These are phyloP conservation scores for Aspergillus ruber DNA, from an alignment of 2,329 filamentous ascomycete species.

Conservation along the genomic window DNA sequence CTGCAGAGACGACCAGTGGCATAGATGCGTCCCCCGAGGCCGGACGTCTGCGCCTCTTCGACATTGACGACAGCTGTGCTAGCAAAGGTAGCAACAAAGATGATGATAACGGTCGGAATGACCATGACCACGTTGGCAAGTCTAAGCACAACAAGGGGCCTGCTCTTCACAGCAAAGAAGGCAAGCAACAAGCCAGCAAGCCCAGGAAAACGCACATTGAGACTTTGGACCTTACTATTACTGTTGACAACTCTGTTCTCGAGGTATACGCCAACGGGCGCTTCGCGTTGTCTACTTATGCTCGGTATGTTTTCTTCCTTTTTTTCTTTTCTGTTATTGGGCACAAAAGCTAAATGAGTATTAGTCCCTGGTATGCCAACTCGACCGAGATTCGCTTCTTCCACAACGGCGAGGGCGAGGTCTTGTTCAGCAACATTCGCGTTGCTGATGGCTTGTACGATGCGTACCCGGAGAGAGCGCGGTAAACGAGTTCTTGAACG, in stretches of 20 bases:
- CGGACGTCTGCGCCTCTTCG: conserved; percentile 12
- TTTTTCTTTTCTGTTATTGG: too few relatives aligned
- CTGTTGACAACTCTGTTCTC: conserved; percentile 12
- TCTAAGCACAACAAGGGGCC: too few relatives aligned
- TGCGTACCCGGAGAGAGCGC: conserved; percentile 10
- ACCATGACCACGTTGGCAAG: too few relatives aligned
- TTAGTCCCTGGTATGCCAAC: conserved; percentile 14
- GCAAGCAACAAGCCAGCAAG: too few relatives aligned
- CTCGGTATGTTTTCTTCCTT: conserved; percentile 6
- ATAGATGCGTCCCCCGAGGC: conserved; percentile 5
- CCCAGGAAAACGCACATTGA: conserved; percentile 5
- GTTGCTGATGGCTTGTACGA: conserved; percentile 15
- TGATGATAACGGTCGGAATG: too few relatives aligned
- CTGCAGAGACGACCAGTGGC: conserved; percentile 7
- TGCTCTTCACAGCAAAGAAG: too few relatives aligned
- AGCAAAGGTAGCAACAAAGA: background rate
- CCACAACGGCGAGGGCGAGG: conserved; percentile 11
- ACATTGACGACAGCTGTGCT: conserved; percentile 1
- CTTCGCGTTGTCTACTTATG: conserved; percentile 14
- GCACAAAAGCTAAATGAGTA: too few relatives aligned
- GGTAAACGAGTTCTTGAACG: too few relatives aligned
- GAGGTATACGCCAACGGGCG: conserved; percentile 16
- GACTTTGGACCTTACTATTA: conserved; percentile 13
- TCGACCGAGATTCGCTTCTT: conserved; percentile 14
- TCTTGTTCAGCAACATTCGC: conserved; percentile 7